A percentile compares a stretch with the other conserved stretches of the same genome.
These are phyloP conservation scores for Ballota nigra DNA, from an alignment of 257 asterid genomes.

Conservation along the genomic window DNA sequence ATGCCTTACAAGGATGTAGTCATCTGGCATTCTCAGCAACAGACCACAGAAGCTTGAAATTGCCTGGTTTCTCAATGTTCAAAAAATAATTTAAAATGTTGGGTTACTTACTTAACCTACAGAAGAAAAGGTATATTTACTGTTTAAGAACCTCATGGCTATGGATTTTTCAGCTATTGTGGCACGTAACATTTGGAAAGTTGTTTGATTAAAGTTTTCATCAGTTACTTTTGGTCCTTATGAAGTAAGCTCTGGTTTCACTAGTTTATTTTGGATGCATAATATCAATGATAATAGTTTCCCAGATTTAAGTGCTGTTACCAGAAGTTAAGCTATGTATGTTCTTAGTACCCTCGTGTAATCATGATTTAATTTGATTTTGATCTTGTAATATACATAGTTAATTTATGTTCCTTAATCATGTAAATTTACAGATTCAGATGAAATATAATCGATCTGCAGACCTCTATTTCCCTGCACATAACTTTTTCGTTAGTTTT, in stretches of 20 bases:
- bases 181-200: neutral
- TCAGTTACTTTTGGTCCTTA: neutral
- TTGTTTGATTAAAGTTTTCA: neutral
- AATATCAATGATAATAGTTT: neutral
- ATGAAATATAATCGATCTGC: neutral
- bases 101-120: neutral
- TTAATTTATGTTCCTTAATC: neutral
- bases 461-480: neutral
- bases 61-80: neutral
- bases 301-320: neutral
- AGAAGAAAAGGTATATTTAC: neutral
- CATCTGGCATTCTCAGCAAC: slow-evolving; percentile 79
- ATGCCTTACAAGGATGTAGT: slow-evolving; percentile 83
- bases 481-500: neutral
- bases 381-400: neutral
- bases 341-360: neutral
- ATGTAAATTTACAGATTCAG: neutral
- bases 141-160: neutral
- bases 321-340: neutral
- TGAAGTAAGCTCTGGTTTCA: neutral
- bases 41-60: slow-evolving; percentile 39
- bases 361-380: neutral
- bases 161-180: neutral
- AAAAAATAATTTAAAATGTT: neutral
- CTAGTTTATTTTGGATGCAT: neutral